Conservation (phyloP, 164 flowering plant genomes). For the Sedum album region DNA sequence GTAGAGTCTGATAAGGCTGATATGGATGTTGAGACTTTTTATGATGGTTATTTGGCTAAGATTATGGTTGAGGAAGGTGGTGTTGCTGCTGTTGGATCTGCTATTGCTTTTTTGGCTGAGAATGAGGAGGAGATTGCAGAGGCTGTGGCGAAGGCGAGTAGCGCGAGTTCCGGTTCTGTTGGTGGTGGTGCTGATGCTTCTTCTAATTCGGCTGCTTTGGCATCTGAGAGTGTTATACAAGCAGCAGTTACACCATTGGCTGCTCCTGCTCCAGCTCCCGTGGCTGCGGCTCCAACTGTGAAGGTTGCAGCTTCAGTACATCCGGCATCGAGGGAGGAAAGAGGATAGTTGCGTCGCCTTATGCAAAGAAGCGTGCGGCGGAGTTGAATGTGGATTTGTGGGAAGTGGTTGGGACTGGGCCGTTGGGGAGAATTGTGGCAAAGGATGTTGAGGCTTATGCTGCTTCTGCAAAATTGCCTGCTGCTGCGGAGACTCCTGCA, state of each 20-base stretch:
- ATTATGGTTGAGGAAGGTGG: constrained; percentile 91
- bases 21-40: constrained; percentile 97
- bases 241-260: background rate
- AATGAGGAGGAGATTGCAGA: constrained; percentile 73
- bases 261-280: background rate
- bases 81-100: constrained; percentile 95
- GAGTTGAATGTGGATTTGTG: constrained; percentile 77
- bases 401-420: constrained; percentile 66
- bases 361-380: constrained; percentile 91
- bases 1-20: constrained; percentile 98
- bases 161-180: constrained; percentile 15
- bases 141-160: constrained; percentile 43
- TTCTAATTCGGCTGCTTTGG: constrained; percentile 11
- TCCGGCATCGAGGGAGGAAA: constrained; percentile 91
- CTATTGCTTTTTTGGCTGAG: constrained; percentile 83
- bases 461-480: constrained; percentile 16
- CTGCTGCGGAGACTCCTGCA: constrained; percentile 11
- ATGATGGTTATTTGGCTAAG: constrained; percentile 86
- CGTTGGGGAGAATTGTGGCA: constrained; percentile 83
- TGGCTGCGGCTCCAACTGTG: background rate
- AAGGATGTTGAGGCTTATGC: constrained; percentile 85
- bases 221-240: background rate
- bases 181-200: constrained; percentile 17
- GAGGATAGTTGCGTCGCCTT: constrained; percentile 85
- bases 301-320: constrained; percentile 26